Base-by-base conservation (phyloP, 2,329 filamentous ascomycete species). In the Pyrenophora seminiperda region DNA sequence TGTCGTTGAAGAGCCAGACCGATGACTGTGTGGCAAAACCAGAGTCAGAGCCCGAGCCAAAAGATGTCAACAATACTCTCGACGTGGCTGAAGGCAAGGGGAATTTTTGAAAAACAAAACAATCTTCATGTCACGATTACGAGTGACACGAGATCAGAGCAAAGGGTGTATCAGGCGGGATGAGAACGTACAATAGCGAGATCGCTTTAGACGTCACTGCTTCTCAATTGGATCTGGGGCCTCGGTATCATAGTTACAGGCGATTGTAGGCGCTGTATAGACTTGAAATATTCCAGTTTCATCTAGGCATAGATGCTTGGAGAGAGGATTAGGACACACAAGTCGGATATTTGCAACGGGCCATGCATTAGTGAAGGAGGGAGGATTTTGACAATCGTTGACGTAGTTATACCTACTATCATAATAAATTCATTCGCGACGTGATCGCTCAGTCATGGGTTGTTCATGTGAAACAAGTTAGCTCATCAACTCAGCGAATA, bases 61-160 rank as follows among this genome's bases (percentile, higher is more conserved):
- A 66, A 41, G 61, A 66, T 27, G 29, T 66, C n/a, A 64, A 64
- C 43, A 60, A 60, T 19, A 64, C 59, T 0, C 50, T 64, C 3
- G 45, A 32, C 13, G 54, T 62, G 45, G 59, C 56, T 24, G 63
- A 60, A 40, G 59, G 58, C 24, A 27, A 27, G 24, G 24, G 24
- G 13, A 27, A 27, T 9, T 27, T 27, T 27, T 27, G 10, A 13
- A 9, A 10, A 27, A 27, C 24, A 27, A 27, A 27, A 10, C 24
- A 27, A 11, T 10, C 9, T 11, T 4, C 24, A 27, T 9, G 24
- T 27, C 24, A 11, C 24, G 7, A 27, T 27, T 27, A 27, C 24
- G 24, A 27, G 24, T 27, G 24, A 27, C 24, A 27, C 24, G 24
- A 27, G 9, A 27, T 4, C 10, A 27, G 4, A 27, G 2, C 24